Percentiles rank a stretch among this genome's conserved stretches.
Evolutionary conservation across 805 yeast species (phyloP).

Genomic region (Lipomyces orientalis): DNA sequence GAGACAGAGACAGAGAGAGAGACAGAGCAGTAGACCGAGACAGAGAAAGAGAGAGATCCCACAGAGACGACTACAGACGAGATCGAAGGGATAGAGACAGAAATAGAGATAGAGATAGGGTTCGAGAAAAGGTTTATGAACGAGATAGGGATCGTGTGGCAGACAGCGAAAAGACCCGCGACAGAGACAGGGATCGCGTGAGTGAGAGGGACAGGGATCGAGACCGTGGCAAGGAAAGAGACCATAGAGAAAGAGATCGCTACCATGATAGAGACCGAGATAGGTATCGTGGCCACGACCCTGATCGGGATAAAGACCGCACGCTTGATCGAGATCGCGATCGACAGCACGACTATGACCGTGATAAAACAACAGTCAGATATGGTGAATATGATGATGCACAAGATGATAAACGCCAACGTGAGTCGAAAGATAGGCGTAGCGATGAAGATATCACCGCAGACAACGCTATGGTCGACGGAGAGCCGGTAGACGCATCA

Average conservation of each 20-base stretch:
- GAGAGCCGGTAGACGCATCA: neutral
- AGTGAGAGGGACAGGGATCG: slow-evolving; percentile 26
- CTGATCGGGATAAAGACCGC: slow-evolving; percentile 28
- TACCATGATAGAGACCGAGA: slow-evolving; percentile 18
- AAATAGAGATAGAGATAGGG: slow-evolving; percentile 17
- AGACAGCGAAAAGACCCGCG: slow-evolving; percentile 7
- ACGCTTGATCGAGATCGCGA: slow-evolving; percentile 27
- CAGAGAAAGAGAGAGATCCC: slow-evolving; percentile 25
- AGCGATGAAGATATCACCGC: slow-evolving; percentile 6
- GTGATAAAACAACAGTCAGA: neutral
- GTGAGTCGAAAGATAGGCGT: neutral
- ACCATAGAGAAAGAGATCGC: slow-evolving; percentile 18
- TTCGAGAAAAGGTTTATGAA: slow-evolving; percentile 9
- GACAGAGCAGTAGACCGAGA: slow-evolving; percentile 29
- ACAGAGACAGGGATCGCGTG: slow-evolving; percentile 27
- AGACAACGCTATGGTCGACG: slow-evolving; percentile 6
- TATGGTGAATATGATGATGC: slow-evolving; percentile 7
- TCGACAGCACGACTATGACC: slow-evolving; percentile 8
- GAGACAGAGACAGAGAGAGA: slow-evolving; percentile 30
- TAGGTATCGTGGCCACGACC: slow-evolving; percentile 12
- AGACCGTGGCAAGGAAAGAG: slow-evolving; percentile 20
- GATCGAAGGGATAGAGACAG: slow-evolving; percentile 20
- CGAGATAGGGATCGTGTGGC: slow-evolving; percentile 23
- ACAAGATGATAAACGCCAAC: slow-evolving; percentile 13
- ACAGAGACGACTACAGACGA: slow-evolving; percentile 23